Conservation (phyloP, 257 asterid genomes). For the Solanum rostratum region DNA sequence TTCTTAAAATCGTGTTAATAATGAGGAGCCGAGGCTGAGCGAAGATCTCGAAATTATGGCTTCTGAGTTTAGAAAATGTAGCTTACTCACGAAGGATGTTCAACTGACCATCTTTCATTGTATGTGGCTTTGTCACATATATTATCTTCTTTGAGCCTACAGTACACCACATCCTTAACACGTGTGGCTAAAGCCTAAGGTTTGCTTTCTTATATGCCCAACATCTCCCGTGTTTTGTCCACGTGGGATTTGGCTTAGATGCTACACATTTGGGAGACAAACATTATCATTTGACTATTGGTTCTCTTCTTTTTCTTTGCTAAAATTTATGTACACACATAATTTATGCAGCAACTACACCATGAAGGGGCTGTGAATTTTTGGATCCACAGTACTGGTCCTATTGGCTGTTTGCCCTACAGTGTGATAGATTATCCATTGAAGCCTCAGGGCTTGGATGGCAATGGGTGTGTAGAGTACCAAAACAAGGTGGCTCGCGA, state of each 20-base stretch:
- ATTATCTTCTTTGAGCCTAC: background rate
- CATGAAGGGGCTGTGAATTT: constrained; percentile 34
- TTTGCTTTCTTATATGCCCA: background rate
- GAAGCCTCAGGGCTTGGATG: constrained; percentile 19
- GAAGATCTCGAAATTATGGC: background rate
- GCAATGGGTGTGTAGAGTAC: constrained; percentile 16
- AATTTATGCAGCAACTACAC: constrained; percentile 16
- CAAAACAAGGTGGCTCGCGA: constrained; percentile 33
- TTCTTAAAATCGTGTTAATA: background rate
- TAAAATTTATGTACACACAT: background rate
- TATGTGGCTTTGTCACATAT: background rate
- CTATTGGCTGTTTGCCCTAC: constrained; percentile 37
- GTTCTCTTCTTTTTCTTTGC: background rate
- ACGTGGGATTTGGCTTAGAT: background rate
- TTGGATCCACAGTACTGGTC: constrained; percentile 49
- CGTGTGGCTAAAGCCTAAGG: background rate
- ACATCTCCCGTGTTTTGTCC: background rate
- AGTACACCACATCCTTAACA: background rate
- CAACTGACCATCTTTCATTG: background rate
- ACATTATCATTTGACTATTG: background rate
- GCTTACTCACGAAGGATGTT: background rate
- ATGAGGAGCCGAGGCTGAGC: background rate
- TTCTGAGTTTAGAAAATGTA: background rate
- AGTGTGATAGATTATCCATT: constrained; percentile 12
- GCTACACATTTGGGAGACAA: background rate